Conservation (phyloP, 306 rosid species). For the Fragaria iinumae region DNA sequence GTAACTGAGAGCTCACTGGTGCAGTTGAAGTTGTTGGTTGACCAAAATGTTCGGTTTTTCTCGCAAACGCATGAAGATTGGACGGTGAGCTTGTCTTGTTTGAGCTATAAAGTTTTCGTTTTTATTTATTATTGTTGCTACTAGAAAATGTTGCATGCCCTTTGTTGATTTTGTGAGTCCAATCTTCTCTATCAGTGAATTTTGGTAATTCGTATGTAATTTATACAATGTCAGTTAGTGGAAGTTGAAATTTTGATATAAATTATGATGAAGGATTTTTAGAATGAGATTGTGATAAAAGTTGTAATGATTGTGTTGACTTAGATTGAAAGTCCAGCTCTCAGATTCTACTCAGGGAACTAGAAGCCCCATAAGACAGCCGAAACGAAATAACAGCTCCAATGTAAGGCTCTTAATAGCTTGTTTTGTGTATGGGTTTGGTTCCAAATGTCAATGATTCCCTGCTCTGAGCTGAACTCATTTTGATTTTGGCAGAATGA, state of each 20-base stretch:
- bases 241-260: background rate
- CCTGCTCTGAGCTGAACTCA: slow-evolving; percentile 10
- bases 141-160: background rate
- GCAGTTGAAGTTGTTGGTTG: slow-evolving; percentile 11
- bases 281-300: background rate
- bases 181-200: background rate
- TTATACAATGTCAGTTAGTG: background rate
- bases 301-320: slow-evolving; percentile 7
- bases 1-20: background rate
- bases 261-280: background rate
- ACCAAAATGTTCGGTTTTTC: slow-evolving; percentile 75
- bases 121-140: background rate
- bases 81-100: slow-evolving; percentile 47
- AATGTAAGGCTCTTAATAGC: slow-evolving; percentile 38
- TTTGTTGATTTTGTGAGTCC: background rate
- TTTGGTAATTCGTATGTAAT: background rate
- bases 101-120: background rate
- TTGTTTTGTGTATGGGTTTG: slow-evolving; percentile 17
- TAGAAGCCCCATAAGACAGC: slow-evolving; percentile 66
- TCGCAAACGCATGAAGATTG: slow-evolving; percentile 82
- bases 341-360: slow-evolving; percentile 74
- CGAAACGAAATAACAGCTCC: slow-evolving; percentile 52
- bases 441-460: background rate
- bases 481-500: slow-evolving; percentile 50
- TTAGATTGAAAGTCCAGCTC: slow-evolving; percentile 76